A percentile compares a stretch with the other conserved stretches of the same genome.
Evolutionary conservation across 2,329 filamentous ascomycete genomes (phyloP).

Genomic region (Aureobasidium sp.): DNA sequence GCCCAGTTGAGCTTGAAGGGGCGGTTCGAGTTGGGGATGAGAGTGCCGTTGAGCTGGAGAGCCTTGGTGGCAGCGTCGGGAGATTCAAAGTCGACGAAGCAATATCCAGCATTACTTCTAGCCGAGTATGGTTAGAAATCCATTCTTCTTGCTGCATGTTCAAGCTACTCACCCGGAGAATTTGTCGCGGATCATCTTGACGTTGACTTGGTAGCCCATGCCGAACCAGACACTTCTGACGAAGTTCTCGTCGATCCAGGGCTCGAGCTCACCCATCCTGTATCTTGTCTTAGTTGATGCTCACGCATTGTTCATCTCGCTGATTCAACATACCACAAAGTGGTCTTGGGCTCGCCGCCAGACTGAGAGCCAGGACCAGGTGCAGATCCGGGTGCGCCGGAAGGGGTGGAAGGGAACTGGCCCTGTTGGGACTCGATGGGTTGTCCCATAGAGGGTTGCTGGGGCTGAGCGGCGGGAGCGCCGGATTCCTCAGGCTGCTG

Average conservation of each 20-base stretch:
- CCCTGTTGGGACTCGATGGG: conserved; percentile 44
- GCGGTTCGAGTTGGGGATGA: conserved; percentile 88
- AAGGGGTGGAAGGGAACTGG: conserved; percentile 38
- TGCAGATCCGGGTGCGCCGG: conserved; percentile 39
- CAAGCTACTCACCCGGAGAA: conserved; percentile 73
- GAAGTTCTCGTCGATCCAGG: conserved; percentile 99
- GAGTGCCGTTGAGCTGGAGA: conserved; percentile 76
- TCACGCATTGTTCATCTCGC: neutral
- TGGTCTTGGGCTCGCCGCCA: conserved; percentile 44
- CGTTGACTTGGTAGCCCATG: conserved; percentile 89
- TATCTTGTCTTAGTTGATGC: conserved; percentile 23
- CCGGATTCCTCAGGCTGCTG: conserved; percentile 49
- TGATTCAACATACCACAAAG: conserved; percentile 40
- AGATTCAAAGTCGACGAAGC: conserved; percentile 87
- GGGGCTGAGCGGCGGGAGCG: conserved; percentile 44
- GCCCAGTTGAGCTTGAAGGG: conserved; percentile 99
- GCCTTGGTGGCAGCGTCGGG: conserved; percentile 86
- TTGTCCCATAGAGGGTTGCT: conserved; percentile 51
- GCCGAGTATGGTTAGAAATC: conserved; percentile 15
- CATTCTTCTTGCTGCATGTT: neutral
- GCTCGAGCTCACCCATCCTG: conserved; percentile 98
- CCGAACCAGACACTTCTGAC: conserved; percentile 92
- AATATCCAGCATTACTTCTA: conserved; percentile 91
- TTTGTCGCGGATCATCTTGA: conserved; percentile 99
- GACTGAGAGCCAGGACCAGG: conserved; percentile 33